Base-by-base conservation (phyloP, 148 eudicot species). In the Rhododendron henanense region DNA sequence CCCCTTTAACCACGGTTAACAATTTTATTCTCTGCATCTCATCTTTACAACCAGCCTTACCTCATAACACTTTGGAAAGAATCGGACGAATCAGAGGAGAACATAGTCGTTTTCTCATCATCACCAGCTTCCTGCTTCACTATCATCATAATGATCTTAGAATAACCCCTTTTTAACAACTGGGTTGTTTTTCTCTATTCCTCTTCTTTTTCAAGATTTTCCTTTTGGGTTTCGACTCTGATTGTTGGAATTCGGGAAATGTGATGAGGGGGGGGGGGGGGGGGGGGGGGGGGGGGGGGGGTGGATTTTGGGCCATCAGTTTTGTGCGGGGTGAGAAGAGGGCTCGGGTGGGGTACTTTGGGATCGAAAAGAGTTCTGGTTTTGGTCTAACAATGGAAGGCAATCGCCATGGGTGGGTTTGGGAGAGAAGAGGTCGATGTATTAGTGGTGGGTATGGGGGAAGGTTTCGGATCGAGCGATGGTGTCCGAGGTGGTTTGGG, bases 271-370 rank as follows among this genome's bases (percentile, higher is more conserved):
- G 11, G 93, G 93, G 78, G n/a, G 3, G 95, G 93, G 11, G 93
- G 93, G 78, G 3, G 95, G 93, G 11, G 93, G 93, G 78, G 3
- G 95, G 93, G 11, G 93, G 93, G 78, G 3, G 95, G 93, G 11
- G 93, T 92, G 78, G 94, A 91, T 16, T 85, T 83, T 2, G 85
- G 86, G 33, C 88, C 2, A n/a, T 85, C 67, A 50, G 69, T 78
- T 6, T 83, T 85, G 0, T n/a, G 87, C 61, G 53, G 78, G 76
- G 13, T 82, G 73, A 84, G 89, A 59, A 81, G 87, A 65, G 65
- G 59, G 73, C 81, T 85, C 51, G 53, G 31, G 84, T 82, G 90
- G 7, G 92, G 61, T 13, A 91, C 57, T 87, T 90, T 91, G 10
- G 87, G 75, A 87, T 21, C 41, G 88, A 71, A 16, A 81, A 76